Percentiles rank a stretch among this genome's conserved stretches.
Evolutionary conservation across 164 flowering plant genomes (phyloP).

Genomic region (Sedum album): DNA sequence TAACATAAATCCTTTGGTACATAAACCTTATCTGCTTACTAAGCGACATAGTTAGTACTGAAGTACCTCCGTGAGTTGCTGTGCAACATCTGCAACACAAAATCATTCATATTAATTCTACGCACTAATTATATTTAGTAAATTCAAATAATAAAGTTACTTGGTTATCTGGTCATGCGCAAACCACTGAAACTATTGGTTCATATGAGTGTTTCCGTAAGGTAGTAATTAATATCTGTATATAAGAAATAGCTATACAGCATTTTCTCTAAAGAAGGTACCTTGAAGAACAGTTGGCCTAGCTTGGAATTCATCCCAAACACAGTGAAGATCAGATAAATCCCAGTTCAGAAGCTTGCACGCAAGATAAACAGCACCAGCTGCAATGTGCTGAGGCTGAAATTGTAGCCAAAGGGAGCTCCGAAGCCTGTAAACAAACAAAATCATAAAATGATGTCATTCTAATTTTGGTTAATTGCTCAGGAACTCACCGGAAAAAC

Average conservation of each 20-base stretch:
- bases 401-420: constrained; percentile 70
- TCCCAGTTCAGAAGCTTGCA: constrained; percentile 69
- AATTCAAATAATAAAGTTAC: no score
- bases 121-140: no score
- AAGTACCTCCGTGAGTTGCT: constrained; percentile 67
- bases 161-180: no score
- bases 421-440: constrained; percentile 35
- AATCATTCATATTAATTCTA: neutral
- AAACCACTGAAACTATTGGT: no score
- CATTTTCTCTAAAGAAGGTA: constrained; percentile 14
- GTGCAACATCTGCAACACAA: constrained; percentile 64
- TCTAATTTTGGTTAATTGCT: neutral
- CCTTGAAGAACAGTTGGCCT: constrained; percentile 75
- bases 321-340: constrained; percentile 41
- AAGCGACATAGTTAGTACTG: constrained; percentile 10
- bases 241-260: no score
- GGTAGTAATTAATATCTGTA: neutral
- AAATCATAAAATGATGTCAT: neutral
- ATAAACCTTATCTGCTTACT: neutral
- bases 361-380: constrained; percentile 83
- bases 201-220: neutral
- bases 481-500: neutral
- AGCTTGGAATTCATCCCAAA: constrained; percentile 81
- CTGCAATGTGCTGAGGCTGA: constrained; percentile 62
- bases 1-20: neutral